phyloP scores from a whole-genome alignment of 495 filamentous ascomycete species.

The Ascodesmis nigricans region DNA sequence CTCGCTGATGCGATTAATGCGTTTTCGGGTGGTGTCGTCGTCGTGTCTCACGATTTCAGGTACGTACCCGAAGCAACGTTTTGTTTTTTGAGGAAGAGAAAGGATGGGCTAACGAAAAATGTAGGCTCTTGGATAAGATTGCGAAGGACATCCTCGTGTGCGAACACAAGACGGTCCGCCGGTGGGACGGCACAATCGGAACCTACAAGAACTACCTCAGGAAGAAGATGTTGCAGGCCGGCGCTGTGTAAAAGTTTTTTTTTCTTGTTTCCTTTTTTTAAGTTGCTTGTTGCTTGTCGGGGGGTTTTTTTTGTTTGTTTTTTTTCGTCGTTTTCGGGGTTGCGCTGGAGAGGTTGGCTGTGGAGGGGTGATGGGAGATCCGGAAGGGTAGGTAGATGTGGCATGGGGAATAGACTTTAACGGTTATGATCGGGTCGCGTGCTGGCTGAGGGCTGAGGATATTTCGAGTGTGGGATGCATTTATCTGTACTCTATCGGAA shows the following conservation, averaged over 20 bases:
- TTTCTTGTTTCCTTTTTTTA: conserved; percentile 2
- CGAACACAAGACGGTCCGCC: conserved; percentile 75
- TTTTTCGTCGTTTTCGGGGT: too few species aligned
- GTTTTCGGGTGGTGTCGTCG: conserved; percentile 87
- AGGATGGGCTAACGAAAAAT: conserved; percentile 11
- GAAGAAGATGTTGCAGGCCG: conserved; percentile 66
- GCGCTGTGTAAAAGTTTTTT: conserved; percentile 16
- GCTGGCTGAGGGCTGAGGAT: too few species aligned
- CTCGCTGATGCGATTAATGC: conserved; percentile 94
- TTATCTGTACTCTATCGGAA: too few species aligned
- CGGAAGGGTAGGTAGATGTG: too few species aligned
- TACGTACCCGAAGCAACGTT: conserved; percentile 29
- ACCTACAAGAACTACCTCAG: conserved; percentile 95
- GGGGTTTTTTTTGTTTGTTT: neutral
- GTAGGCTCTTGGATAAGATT: conserved; percentile 90
- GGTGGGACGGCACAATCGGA: conserved; percentile 76
- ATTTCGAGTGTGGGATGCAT: too few species aligned
- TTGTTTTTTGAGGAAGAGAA: neutral
- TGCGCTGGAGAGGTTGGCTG: too few species aligned
- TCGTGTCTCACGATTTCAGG: conserved; percentile 97
- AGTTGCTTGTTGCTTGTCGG: neutral
- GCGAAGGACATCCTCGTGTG: conserved; percentile 99
- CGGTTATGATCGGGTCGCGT: too few species aligned
- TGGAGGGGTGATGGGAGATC: too few species aligned
- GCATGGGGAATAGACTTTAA: too few species aligned